Evolutionary conservation across 2,329 filamentous ascomycete species (phyloP).

Genomic region (Verticillium nubilum): DNA sequence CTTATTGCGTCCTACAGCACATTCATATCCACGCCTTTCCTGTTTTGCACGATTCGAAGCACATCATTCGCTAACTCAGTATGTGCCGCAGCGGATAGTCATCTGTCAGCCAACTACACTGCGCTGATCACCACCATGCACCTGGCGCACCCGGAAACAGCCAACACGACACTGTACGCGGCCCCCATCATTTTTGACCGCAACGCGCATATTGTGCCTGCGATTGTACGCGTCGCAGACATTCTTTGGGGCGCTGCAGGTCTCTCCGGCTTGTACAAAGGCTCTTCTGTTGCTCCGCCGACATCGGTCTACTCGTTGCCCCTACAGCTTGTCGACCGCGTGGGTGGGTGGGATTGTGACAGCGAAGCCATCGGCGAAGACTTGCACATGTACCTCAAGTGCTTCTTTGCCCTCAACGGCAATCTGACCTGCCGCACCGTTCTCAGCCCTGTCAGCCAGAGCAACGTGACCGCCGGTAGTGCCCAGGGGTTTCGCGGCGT

Average conservation of each 20-base stretch:
- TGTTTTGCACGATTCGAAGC: background rate
- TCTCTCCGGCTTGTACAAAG: slow-evolving; percentile 61
- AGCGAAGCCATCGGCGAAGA: slow-evolving; percentile 70
- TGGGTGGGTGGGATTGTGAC: slow-evolving; percentile 68
- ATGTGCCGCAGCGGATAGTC: slow-evolving; percentile 56
- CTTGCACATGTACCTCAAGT: slow-evolving; percentile 74
- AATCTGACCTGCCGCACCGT: slow-evolving; percentile 60
- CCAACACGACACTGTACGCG: slow-evolving; percentile 59
- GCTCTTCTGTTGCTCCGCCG: slow-evolving; percentile 61
- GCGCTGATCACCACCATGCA: slow-evolving; percentile 60
- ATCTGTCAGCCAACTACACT: slow-evolving; percentile 65
- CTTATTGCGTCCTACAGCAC: background rate
- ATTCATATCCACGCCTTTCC: background rate
- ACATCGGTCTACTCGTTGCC: slow-evolving; percentile 71
- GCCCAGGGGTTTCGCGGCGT: slow-evolving; percentile 47
- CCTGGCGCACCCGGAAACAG: slow-evolving; percentile 51
- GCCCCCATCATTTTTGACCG: slow-evolving; percentile 71
- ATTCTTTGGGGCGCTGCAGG: slow-evolving; percentile 68
- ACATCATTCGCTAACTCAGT: slow-evolving; percentile 1
- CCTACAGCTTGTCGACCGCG: slow-evolving; percentile 59
- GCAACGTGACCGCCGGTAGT: slow-evolving; percentile 60
- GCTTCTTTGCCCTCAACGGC: slow-evolving; percentile 68
- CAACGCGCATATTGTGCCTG: slow-evolving; percentile 63
- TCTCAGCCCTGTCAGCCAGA: slow-evolving; percentile 66
- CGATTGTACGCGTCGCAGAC: slow-evolving; percentile 65